phyloP scores from a whole-genome alignment of 768 basidiomycete genomes.

The Lentinula boryana region DNA sequence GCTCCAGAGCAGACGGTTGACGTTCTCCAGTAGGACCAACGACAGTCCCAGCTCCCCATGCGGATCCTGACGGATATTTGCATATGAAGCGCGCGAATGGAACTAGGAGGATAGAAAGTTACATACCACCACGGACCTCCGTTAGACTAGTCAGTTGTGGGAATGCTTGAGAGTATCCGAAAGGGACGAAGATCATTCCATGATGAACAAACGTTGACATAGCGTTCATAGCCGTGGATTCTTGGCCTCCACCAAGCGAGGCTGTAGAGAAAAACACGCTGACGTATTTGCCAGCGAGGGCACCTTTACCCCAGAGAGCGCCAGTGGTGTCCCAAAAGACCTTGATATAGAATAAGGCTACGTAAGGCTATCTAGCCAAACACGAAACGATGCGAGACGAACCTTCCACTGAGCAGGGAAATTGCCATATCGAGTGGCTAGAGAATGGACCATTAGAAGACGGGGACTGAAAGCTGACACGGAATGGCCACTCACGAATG shows the following conservation, averaged over 20 bases:
- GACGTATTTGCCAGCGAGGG: slow-evolving; percentile 69
- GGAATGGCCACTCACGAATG: slow-evolving; percentile 52
- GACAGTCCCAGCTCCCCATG: slow-evolving; percentile 73
- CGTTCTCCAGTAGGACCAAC: slow-evolving; percentile 41
- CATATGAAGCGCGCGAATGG: not conserved
- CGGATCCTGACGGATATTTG: slow-evolving; percentile 40
- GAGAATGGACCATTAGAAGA: not conserved
- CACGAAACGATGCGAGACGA: not conserved
- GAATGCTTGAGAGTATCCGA: slow-evolving; percentile 57
- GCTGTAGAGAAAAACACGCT: slow-evolving; percentile 71
- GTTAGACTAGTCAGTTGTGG: slow-evolving; percentile 31
- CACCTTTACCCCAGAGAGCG: slow-evolving; percentile 51
- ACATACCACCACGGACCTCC: slow-evolving; percentile 57
- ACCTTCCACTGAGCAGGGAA: slow-evolving; percentile 81
- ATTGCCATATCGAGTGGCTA: slow-evolving; percentile 48
- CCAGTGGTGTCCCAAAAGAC: slow-evolving; percentile 77
- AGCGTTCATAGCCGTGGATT: slow-evolving; percentile 43
- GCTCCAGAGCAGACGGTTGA: slow-evolving; percentile 42
- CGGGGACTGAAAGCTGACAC: too few species aligned
- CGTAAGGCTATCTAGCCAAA: not conserved
- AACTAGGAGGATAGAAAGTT: not conserved
- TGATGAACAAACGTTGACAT: slow-evolving; percentile 66
- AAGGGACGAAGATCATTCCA: slow-evolving; percentile 66
- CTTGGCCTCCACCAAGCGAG: slow-evolving; percentile 79
- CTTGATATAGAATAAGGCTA: slow-evolving; percentile 21